A percentile compares a stretch with the other conserved stretches of the same genome.
phyloP scores from a whole-genome alignment of 257 asterid genomes.

The Dorcoceras hygrometricum region DNA sequence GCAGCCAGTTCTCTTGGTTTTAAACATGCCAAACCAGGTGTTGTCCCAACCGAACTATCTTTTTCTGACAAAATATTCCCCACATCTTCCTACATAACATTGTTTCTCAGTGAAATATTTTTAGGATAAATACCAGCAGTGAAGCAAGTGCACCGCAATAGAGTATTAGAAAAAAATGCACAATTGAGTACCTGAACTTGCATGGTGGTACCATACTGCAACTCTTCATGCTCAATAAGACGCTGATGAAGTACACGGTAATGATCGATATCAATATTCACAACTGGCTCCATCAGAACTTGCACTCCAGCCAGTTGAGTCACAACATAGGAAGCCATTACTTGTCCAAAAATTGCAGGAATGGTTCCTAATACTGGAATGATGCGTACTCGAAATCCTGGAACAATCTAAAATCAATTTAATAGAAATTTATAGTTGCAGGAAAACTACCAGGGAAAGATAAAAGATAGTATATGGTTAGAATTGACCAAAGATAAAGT shows the following conservation, averaged over 20 bases:
- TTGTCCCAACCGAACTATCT: not conserved
- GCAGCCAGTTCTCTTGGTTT: not conserved
- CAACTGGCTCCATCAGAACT: slow-evolving; percentile 86
- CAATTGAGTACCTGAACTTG: slow-evolving; percentile 65
- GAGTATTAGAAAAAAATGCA: slow-evolving; percentile 7
- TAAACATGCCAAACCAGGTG: not conserved
- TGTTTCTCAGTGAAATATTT: too few relatives aligned
- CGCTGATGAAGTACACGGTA: slow-evolving; percentile 83
- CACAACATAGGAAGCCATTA: slow-evolving; percentile 89
- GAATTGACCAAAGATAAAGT: not conserved
- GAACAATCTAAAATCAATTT: slow-evolving; percentile 67
- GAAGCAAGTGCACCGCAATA: not conserved
- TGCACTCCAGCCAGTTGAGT: slow-evolving; percentile 77
- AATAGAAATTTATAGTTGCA: slow-evolving; percentile 21
- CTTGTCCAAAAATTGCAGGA: slow-evolving; percentile 97
- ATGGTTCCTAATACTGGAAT: slow-evolving; percentile 96
- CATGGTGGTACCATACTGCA: slow-evolving; percentile 67
- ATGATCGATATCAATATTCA: slow-evolving; percentile 80
- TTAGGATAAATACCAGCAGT: not conserved
- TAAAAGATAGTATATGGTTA: not conserved
- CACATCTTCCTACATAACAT: not conserved
- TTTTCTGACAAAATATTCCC: not conserved
- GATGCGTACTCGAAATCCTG: slow-evolving; percentile 95
- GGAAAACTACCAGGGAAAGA: not conserved
- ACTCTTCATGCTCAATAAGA: slow-evolving; percentile 90